Percentiles rank a stretch among this genome's conserved stretches.
phyloP scores from a whole-genome alignment of 2,329 filamentous ascomycete species.

The Microcyclosporella mali region DNA sequence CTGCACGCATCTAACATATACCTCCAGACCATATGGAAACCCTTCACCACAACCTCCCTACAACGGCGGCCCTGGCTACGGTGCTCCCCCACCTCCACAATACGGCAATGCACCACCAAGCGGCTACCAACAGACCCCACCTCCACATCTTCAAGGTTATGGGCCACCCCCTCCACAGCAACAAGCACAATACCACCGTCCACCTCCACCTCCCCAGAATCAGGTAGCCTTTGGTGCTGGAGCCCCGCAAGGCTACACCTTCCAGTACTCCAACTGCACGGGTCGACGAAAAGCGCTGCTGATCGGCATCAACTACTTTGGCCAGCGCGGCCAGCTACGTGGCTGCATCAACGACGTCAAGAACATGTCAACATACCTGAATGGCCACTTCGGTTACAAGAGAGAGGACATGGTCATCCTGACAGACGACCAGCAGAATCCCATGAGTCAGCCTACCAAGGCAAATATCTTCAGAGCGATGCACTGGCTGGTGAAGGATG shows the following conservation, averaged over 20 bases:
- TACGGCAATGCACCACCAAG: conserved; percentile 14
- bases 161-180: conserved; percentile 9
- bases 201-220: conserved; percentile 31
- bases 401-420: conserved; percentile 95
- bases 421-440: conserved; percentile 94
- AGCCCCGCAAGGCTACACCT: conserved; percentile 72
- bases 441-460: conserved; percentile 94
- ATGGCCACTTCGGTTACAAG: conserved; percentile 84
- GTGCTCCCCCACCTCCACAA: conserved; percentile 36
- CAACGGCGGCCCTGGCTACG: conserved; percentile 37
- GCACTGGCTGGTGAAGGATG: conserved; percentile 97
- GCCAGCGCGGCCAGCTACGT: conserved; percentile 79
- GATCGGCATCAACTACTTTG: conserved; percentile 96
- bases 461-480: conserved; percentile 91
- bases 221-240: conserved; percentile 69
- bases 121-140: conserved; percentile 34
- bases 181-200: conserved; percentile 19
- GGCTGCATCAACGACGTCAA: conserved; percentile 97
- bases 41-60: conserved; percentile 37
- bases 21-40: conserved; percentile 25
- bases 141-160: conserved; percentile 21
- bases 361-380: conserved; percentile 90
- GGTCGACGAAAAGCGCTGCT: conserved; percentile 82
- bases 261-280: conserved; percentile 87
- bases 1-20: background rate